Base-by-base conservation (phyloP, 2,329 filamentous ascomycete species). In the Daldinia eschscholtzii region DNA sequence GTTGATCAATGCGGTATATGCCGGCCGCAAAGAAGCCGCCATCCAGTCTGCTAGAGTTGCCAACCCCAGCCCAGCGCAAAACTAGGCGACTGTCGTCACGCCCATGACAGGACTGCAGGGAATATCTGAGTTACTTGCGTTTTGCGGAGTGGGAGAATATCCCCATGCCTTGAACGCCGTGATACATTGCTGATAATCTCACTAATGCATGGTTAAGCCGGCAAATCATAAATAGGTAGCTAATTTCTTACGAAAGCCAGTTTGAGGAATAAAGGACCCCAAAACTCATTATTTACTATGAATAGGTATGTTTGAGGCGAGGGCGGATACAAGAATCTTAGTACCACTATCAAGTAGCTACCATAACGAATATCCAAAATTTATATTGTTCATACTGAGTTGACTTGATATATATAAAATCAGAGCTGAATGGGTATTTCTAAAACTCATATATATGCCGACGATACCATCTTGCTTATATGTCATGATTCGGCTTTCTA, bases 1-100 rank as follows among this genome's bases (percentile, higher is more conserved):
- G 65, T 61, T 72, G 20, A 13, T 74, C 3, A 61, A 68, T 44
- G 72, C 67, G 15, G 48, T 73, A 42, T 73, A 74, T 61, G 48
- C 44, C 15, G 72, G 70, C 26, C 70, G 72, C 41, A 44, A 64
- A 52, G 68, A 71, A 42, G 60, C 63, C 12, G 69, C 69, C 6
- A 15, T 20, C 10, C 44, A 67, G 26, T 30, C 53, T 12, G 66
- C 63, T 4, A 67, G 42, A 56, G n/a, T 55, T 30, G 15, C 12
- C 9, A 63, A 44, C 7, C 12, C 52, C 6, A 23, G 56, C 4
- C 57, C 37, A 20, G 18, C n/a, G 15, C 52, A 60, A n/a, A 46
- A 35, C 7, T 59, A 62, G 23, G 30, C n/a, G 12, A 1, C 23
- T 48, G 26, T 30, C 13, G 20, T 44, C 6, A 50, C 3, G 12